Evolutionary conservation across 257 asterid genomes (phyloP).

Genomic region (Coffea eugenioides): DNA sequence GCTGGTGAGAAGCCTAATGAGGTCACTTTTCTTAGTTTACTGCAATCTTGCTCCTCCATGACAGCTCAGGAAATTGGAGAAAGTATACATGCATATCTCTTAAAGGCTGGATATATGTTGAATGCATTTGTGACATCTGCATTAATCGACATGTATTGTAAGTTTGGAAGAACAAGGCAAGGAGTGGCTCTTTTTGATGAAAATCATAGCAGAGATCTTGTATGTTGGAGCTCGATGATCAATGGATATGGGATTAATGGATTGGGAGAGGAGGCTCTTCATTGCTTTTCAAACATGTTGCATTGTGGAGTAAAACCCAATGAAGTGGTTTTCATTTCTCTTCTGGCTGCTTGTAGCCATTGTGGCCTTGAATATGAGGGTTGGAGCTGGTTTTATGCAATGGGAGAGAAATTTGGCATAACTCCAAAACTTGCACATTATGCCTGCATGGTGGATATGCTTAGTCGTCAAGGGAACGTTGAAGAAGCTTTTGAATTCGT

Average conservation of each 20-base stretch:
- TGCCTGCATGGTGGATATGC: constrained; percentile 93
- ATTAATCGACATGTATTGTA: constrained; percentile 72
- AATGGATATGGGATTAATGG: constrained; percentile 81
- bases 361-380: constrained; percentile 85
- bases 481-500: constrained; percentile 77
- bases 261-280: constrained; percentile 64
- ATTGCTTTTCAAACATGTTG: constrained; percentile 63
- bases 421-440: constrained; percentile 66
- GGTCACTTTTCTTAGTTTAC: constrained; percentile 59
- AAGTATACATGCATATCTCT: constrained; percentile 53
- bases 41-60: constrained; percentile 50
- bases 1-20: constrained; percentile 63
- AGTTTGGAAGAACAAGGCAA: constrained; percentile 50
- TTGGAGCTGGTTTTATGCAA: constrained; percentile 72
- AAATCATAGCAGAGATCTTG: constrained; percentile 45
- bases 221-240: constrained; percentile 97
- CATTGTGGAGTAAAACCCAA: constrained; percentile 57
- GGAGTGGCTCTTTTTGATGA: constrained; percentile 57
- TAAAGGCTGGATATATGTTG: constrained; percentile 44
- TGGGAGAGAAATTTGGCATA: constrained; percentile 52
- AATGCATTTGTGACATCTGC: constrained; percentile 55
- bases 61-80: constrained; percentile 50
- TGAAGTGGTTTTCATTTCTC: constrained; percentile 62
- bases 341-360: constrained; percentile 82
- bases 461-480: constrained; percentile 75